Percentiles rank a stretch among this genome's conserved stretches.
Evolutionary conservation across 257 asterid genomes (phyloP).

Genomic region (Solanum neorickii): DNA sequence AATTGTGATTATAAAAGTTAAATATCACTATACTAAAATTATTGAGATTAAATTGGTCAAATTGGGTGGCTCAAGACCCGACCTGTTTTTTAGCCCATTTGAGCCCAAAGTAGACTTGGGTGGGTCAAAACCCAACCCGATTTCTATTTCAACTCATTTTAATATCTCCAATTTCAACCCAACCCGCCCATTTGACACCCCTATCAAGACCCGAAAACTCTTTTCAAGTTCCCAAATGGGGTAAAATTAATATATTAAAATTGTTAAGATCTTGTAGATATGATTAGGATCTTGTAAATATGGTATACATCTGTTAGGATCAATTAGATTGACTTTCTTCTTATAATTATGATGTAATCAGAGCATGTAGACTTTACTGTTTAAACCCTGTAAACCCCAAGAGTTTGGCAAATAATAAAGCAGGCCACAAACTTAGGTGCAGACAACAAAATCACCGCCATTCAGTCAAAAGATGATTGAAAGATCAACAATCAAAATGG

Average conservation of each 20-base stretch:
- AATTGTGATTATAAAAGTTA: too few species aligned
- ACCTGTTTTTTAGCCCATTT: too few species aligned
- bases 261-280: not conserved
- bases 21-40: too few species aligned
- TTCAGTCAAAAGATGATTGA: not conserved
- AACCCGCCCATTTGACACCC: too few species aligned
- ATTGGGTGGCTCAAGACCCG: too few species aligned
- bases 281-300: not conserved
- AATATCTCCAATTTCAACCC: too few species aligned
- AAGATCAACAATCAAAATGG: not conserved
- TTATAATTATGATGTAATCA: not conserved
- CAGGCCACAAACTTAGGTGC: not conserved
- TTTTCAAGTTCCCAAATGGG: not conserved
- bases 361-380: not conserved
- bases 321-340: not conserved
- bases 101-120: too few species aligned
- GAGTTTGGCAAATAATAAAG: not conserved
- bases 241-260: not conserved
- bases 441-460: not conserved
- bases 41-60: too few species aligned
- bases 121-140: too few species aligned
- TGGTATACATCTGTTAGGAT: not conserved
- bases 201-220: not conserved
- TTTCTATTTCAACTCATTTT: too few species aligned
- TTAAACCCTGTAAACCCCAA: not conserved